Conservation (phyloP, 2,329 filamentous ascomycete species). For the Amylocarpus encephaloides region DNA sequence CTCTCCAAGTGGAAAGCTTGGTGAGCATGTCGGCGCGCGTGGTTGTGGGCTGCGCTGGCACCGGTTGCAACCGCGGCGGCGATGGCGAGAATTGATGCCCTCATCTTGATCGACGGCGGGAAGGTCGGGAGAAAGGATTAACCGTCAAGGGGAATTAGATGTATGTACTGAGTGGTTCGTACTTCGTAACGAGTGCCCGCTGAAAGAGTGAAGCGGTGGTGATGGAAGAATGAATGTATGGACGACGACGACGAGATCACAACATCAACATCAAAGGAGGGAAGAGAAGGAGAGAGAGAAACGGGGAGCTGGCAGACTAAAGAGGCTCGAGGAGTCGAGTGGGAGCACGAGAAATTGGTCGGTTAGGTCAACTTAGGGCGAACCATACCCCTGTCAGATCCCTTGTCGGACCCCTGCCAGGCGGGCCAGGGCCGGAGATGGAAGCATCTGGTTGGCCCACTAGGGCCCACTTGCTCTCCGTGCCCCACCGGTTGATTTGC, state of each 20-base stretch:
- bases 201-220: slow-evolving; percentile 76
- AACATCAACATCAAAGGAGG: slow-evolving; percentile 41
- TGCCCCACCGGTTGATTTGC: too few relatives aligned
- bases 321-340: not conserved
- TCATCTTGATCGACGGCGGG: slow-evolving; percentile 52
- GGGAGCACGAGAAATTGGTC: too few relatives aligned
- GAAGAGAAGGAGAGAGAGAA: slow-evolving; percentile 31
- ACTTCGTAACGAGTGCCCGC: slow-evolving; percentile 65
- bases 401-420: too few relatives aligned
- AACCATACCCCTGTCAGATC: too few relatives aligned
- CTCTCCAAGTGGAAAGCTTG: slow-evolving; percentile 50
- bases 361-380: too few relatives aligned
- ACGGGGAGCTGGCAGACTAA: not conserved
- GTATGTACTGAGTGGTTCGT: slow-evolving; percentile 14
- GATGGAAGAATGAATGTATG: slow-evolving; percentile 38
- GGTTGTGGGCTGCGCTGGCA: slow-evolving; percentile 47
- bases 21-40: slow-evolving; percentile 56
- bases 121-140: slow-evolving; percentile 7
- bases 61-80: slow-evolving; percentile 52
- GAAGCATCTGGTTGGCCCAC: too few relatives aligned
- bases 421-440: too few relatives aligned
- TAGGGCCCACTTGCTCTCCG: too few relatives aligned
- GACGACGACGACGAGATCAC: slow-evolving; percentile 50
- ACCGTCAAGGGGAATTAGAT: slow-evolving; percentile 1
- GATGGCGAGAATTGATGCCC: slow-evolving; percentile 61